These are phyloP conservation scores for Alisma plantagoaquatica DNA, from an alignment of 106 monocot genomes.

Conservation along the genomic window DNA sequence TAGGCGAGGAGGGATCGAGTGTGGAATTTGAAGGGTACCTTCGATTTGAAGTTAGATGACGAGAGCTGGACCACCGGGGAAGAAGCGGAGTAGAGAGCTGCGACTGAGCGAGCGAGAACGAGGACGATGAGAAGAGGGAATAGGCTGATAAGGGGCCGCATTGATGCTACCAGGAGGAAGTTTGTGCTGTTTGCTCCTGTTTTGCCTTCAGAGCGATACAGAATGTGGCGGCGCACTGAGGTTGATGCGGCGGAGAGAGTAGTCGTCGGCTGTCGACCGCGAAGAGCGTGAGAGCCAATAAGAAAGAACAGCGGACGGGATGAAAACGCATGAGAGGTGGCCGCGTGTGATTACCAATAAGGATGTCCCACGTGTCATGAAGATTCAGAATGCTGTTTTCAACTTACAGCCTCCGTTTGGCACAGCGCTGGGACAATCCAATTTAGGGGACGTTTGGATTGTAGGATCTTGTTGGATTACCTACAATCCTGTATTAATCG, in stretches of 20 bases:
- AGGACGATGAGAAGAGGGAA: slow-evolving; percentile 11
- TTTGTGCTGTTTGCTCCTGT: not conserved
- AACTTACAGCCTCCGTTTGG: no score
- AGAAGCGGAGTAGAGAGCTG: slow-evolving; percentile 75
- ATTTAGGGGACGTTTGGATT: no score
- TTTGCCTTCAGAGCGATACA: not conserved
- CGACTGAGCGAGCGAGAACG: slow-evolving; percentile 7
- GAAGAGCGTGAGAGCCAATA: not conserved
- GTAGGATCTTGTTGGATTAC: no score
- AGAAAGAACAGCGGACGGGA: not conserved
- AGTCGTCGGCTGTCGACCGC: no score
- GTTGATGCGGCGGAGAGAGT: not conserved
- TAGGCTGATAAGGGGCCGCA: not conserved
- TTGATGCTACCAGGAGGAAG: not conserved
- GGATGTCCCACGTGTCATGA: not conserved
- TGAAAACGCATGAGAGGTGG: not conserved
- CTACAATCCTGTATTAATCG: no score
- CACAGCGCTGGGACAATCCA: no score
- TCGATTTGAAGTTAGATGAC: slow-evolving; percentile 96
- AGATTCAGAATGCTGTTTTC: no score
- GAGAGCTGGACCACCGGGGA: slow-evolving; percentile 88
- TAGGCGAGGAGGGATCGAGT: not conserved
- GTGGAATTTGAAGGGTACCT: slow-evolving; percentile 53
- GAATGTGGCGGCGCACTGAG: not conserved
- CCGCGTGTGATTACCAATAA: slow-evolving; percentile 15